A percentile compares a stretch with the other conserved stretches of the same genome.
These are phyloP conservation scores for Boletus rubroflammeus DNA, from an alignment of 768 basidiomycete species.

Conservation along the genomic window DNA sequence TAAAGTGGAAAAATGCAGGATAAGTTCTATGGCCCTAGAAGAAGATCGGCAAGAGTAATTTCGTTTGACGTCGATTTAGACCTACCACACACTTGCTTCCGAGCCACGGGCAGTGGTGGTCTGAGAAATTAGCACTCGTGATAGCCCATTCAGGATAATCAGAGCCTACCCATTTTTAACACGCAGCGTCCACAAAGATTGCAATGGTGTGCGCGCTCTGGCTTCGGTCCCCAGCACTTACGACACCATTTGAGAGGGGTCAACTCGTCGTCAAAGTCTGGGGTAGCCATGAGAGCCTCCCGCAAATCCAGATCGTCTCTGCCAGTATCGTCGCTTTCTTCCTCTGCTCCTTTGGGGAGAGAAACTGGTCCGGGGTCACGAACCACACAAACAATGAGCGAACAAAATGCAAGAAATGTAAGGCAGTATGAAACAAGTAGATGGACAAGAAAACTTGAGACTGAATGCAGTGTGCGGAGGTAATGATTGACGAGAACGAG, in stretches of 20 bases:
- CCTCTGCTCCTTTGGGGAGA: conserved; percentile 20
- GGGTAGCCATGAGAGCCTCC: conserved; percentile 56
- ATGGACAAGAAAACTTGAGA: conserved; percentile 49
- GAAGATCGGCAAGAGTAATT: background rate
- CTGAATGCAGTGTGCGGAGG: conserved; percentile 48
- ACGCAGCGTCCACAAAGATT: conserved; percentile 72
- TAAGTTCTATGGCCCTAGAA: conserved; percentile 78
- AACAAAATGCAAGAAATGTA: conserved; percentile 65
- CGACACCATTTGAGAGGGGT: conserved; percentile 69
- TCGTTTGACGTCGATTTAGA: background rate
- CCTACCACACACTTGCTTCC: conserved; percentile 73
- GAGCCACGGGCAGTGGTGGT: conserved; percentile 88
- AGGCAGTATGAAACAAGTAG: conserved; percentile 59
- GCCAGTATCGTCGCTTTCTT: conserved; percentile 29
- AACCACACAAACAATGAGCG: conserved; percentile 66
- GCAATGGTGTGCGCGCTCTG: conserved; percentile 80
- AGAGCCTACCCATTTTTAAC: conserved; percentile 72
- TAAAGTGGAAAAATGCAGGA: conserved; percentile 78
- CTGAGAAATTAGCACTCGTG: conserved; percentile 35
- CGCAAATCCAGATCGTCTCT: conserved; percentile 47
- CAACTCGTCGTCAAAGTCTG: conserved; percentile 50
- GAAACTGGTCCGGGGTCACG: conserved; percentile 72
- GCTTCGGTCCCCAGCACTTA: conserved; percentile 75
- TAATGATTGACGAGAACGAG: conserved; percentile 67
- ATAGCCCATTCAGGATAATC: background rate